A percentile compares a stretch with the other conserved stretches of the same genome.
phyloP scores from a whole-genome alignment of 2,329 filamentous ascomycete genomes.

The Diaporthe caulivora region DNA sequence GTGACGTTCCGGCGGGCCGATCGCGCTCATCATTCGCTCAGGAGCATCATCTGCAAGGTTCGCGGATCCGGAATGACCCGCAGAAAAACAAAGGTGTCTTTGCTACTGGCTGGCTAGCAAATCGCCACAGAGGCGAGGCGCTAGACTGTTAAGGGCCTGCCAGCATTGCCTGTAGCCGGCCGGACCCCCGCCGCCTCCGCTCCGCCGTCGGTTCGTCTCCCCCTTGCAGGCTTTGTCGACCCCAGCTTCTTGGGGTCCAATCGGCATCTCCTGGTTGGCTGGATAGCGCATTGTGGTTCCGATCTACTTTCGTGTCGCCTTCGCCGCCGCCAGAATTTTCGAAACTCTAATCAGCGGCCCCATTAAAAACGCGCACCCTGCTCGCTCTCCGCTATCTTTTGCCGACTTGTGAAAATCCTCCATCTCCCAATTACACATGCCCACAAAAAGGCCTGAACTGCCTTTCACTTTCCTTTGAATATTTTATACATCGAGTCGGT shows the following conservation, averaged over 20 bases:
- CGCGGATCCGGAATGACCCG: constrained; percentile 21
- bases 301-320: constrained; percentile 44
- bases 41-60: constrained; percentile 14
- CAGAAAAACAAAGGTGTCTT: constrained; percentile 31
- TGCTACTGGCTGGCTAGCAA: background rate
- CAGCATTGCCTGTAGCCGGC: background rate
- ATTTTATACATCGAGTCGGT: background rate
- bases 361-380: constrained; percentile 34
- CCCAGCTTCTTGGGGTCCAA: constrained; percentile 34
- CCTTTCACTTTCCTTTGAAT: constrained; percentile 36
- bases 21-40: constrained; percentile 31
- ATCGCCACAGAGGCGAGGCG: too few relatives aligned
- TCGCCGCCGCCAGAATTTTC: constrained; percentile 26
- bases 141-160: background rate
- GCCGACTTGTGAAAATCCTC: constrained; percentile 20
- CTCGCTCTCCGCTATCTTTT: constrained; percentile 20
- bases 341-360: constrained; percentile 23
- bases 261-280: constrained; percentile 17
- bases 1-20: constrained; percentile 31
- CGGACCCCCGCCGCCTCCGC: constrained; percentile 11
- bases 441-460: background rate
- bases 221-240: constrained; percentile 13
- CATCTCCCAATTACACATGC: background rate
- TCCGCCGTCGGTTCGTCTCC: constrained; percentile 17
- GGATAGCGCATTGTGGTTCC: constrained; percentile 40